phyloP scores from a whole-genome alignment of 2,329 filamentous ascomycete genomes.

The Monilinia laxa region DNA sequence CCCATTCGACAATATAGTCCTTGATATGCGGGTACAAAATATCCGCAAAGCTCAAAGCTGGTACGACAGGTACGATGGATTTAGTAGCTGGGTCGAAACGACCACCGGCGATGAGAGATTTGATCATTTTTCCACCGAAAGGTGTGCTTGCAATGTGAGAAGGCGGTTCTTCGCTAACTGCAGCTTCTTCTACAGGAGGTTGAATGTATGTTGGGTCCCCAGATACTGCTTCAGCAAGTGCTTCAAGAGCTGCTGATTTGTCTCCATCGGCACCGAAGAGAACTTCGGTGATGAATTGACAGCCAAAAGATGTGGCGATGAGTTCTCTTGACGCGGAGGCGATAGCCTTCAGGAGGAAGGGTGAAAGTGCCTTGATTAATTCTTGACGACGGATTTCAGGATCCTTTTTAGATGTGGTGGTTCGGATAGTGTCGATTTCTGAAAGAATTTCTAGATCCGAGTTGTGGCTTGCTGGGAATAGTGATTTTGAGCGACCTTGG shows the following conservation, averaged over 20 bases:
- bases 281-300: constrained; percentile 81
- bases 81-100: constrained; percentile 76
- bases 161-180: constrained; percentile 25
- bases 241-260: constrained; percentile 70
- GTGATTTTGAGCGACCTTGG: constrained; percentile 60
- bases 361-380: constrained; percentile 70
- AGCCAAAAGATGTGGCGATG: constrained; percentile 74
- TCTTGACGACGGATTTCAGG: constrained; percentile 72
- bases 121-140: constrained; percentile 78
- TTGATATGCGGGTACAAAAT: constrained; percentile 81
- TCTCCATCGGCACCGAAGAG: constrained; percentile 75
- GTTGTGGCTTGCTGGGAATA: constrained; percentile 62
- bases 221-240: constrained; percentile 63
- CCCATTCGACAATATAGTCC: constrained; percentile 75
- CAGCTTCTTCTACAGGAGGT: constrained; percentile 43
- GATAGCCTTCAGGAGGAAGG: constrained; percentile 73
- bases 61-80: constrained; percentile 68
- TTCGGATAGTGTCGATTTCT: constrained; percentile 76
- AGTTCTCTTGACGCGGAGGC: constrained; percentile 66
- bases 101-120: constrained; percentile 86
- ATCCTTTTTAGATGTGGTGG: constrained; percentile 90
- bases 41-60: constrained; percentile 76
- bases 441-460: constrained; percentile 69
- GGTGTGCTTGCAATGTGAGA: constrained; percentile 60
- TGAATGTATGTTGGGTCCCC: constrained; percentile 49